Evolutionary conservation across 2,329 filamentous ascomycete genomes (phyloP).

Genomic region (Arthrobotrys iridis): DNA sequence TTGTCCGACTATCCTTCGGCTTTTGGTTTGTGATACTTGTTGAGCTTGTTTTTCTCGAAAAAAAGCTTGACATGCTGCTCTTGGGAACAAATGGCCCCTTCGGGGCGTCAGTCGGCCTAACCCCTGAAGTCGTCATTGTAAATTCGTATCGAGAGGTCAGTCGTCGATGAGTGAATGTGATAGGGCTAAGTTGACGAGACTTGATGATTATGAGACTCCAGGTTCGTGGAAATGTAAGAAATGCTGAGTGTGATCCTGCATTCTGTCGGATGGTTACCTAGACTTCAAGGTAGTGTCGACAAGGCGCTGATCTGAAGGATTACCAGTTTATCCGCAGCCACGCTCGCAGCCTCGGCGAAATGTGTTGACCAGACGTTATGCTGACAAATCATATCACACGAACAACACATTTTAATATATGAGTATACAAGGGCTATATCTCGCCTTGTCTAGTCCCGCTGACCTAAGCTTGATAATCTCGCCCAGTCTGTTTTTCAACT

Average conservation of each 20-base stretch:
- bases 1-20: not conserved
- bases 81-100: not conserved
- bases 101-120: not conserved
- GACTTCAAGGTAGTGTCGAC: not conserved
- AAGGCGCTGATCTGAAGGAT: slow-evolving; percentile 5
- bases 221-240: slow-evolving; percentile 6
- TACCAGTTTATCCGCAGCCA: not conserved
- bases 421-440: not conserved
- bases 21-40: not conserved
- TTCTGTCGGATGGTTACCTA: not conserved
- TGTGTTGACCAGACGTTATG: not conserved
- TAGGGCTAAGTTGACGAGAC: not conserved
- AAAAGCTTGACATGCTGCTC: slow-evolving; percentile 12
- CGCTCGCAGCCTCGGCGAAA: not conserved
- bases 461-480: too few relatives aligned
- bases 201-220: slow-evolving; percentile 23
- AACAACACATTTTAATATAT: not conserved
- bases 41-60: slow-evolving; percentile 12
- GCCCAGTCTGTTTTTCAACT: too few relatives aligned
- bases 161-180: not conserved
- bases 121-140: not conserved
- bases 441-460: not conserved
- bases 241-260: not conserved
- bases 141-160: not conserved
- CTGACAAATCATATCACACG: slow-evolving; percentile 14